Conservation (phyloP, 768 basidiomycete genomes). For the Leccinum olivaceopallidum region DNA sequence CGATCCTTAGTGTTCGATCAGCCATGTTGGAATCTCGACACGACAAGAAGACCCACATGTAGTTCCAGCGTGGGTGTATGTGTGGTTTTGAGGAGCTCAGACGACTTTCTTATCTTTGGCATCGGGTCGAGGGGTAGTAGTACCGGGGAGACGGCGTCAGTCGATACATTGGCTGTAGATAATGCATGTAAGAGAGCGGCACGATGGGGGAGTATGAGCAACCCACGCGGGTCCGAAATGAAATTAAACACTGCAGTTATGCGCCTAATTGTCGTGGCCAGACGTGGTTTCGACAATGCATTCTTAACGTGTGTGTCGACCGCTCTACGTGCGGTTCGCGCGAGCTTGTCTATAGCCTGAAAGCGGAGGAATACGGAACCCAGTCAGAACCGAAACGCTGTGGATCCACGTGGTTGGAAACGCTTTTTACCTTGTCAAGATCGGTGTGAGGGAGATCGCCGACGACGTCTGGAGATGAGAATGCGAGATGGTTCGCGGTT, state of each 20-base stretch:
- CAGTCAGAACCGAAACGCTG: slow-evolving; percentile 8
- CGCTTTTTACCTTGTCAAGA: slow-evolving; percentile 58
- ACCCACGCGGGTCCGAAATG: slow-evolving; percentile 63
- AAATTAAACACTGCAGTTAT: slow-evolving; percentile 75
- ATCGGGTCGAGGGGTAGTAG: slow-evolving; percentile 32
- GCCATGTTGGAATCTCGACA: slow-evolving; percentile 3
- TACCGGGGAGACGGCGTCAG: slow-evolving; percentile 46
- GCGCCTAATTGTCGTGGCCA: slow-evolving; percentile 66
- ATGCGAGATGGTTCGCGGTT: slow-evolving; percentile 66
- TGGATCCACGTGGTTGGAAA: slow-evolving; percentile 4
- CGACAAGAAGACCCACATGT: slow-evolving; percentile 21
- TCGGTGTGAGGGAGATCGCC: slow-evolving; percentile 55
- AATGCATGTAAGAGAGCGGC: slow-evolving; percentile 14
- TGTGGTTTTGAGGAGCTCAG: slow-evolving; percentile 10
- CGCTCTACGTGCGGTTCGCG: slow-evolving; percentile 65
- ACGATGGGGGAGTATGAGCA: slow-evolving; percentile 8
- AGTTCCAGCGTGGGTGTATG: slow-evolving; percentile 10
- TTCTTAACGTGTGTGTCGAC: slow-evolving; percentile 73
- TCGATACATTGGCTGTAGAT: slow-evolving; percentile 50
- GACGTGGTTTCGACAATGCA: slow-evolving; percentile 65
- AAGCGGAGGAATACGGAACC: slow-evolving; percentile 1
- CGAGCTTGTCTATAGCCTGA: slow-evolving; percentile 70
- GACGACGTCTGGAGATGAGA: slow-evolving; percentile 59
- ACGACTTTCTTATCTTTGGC: slow-evolving; percentile 14
- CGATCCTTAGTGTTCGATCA: slow-evolving; percentile 21